These are phyloP conservation scores for Auricularia sp. DNA, from an alignment of 768 basidiomycete genomes.

Conservation along the genomic window DNA sequence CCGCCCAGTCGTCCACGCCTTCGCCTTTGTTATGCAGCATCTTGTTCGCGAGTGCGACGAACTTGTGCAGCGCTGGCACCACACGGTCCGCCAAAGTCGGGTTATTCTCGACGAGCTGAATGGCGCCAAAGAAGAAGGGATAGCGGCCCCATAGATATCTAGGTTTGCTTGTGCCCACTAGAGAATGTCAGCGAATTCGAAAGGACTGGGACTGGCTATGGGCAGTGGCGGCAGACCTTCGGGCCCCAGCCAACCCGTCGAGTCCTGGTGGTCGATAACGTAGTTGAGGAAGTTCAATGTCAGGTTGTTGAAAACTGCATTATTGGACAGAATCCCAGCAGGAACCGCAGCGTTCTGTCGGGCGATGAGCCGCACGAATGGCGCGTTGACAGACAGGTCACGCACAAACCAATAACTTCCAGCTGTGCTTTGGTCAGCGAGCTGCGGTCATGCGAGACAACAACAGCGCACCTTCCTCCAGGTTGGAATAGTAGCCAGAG, in stretches of 20 bases:
- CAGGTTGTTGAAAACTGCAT: not conserved
- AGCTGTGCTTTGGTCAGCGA: not conserved
- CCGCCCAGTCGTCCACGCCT: conserved; percentile 45
- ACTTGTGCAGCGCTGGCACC: conserved; percentile 43
- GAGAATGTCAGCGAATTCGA: not conserved
- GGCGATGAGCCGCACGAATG: too few species aligned
- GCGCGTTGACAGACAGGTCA: not conserved
- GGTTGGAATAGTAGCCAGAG: conserved; percentile 23
- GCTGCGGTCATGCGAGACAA: too few species aligned
- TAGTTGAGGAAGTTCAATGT: conserved; percentile 17
- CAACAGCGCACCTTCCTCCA: conserved; percentile 25
- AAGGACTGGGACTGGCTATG: too few species aligned
- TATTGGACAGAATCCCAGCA: not conserved
- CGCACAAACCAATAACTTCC: not conserved
- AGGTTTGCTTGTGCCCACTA: conserved; percentile 33
- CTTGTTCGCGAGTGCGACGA: conserved; percentile 40
- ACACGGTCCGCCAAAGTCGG: conserved; percentile 34
- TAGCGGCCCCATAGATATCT: conserved; percentile 49
- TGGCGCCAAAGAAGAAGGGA: conserved; percentile 49
- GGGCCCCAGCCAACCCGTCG: conserved; percentile 47
- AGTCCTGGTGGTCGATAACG: conserved; percentile 42
- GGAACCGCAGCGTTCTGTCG: not conserved
- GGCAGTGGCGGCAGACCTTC: conserved; percentile 27
- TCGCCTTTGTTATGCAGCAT: conserved; percentile 42
- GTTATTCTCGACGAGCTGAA: conserved; percentile 44